Percentiles rank a stretch among this genome's conserved stretches.
Conservation (phyloP, 2,329 filamentous ascomycete species). For the Colletotrichum filicis region DNA sequence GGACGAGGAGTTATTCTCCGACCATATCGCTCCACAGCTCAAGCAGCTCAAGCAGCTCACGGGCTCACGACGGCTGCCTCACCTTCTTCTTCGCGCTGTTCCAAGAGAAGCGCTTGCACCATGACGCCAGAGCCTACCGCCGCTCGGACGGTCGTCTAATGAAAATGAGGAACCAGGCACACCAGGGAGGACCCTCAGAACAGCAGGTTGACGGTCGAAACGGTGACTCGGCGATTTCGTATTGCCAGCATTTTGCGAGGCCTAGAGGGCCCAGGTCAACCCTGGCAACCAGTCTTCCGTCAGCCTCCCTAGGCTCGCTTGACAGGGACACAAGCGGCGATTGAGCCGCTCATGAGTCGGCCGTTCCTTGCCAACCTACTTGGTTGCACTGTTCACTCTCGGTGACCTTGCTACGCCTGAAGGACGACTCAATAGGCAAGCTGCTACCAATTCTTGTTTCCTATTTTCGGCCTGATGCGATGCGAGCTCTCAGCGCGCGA, state of each 20-base stretch:
- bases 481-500: background rate
- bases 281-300: constrained; percentile 6
- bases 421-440: background rate
- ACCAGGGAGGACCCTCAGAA: background rate
- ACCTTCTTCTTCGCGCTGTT: constrained; percentile 16
- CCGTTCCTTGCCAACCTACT: background rate
- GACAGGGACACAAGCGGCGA: background rate
- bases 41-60: constrained; percentile 6
- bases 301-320: constrained; percentile 2
- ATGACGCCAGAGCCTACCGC: constrained; percentile 2
- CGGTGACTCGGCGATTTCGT: constrained; percentile 8
- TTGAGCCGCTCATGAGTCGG: constrained; percentile 2
- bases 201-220: background rate
- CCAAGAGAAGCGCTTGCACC: constrained; percentile 13
- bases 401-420: background rate
- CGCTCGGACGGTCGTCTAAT: constrained; percentile 19
- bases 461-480: constrained; percentile 27
- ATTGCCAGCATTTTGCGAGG: constrained; percentile 1
- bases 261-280: background rate
- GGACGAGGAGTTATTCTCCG: constrained; percentile 18
- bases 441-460: constrained; percentile 16
- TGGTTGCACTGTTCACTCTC: constrained; percentile 6
- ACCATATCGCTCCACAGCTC: background rate
- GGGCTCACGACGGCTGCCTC: constrained; percentile 15
- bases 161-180: background rate